These are phyloP conservation scores for Colletotrichum noveboracense DNA, from an alignment of 2,329 filamentous ascomycete species.

Conservation along the genomic window DNA sequence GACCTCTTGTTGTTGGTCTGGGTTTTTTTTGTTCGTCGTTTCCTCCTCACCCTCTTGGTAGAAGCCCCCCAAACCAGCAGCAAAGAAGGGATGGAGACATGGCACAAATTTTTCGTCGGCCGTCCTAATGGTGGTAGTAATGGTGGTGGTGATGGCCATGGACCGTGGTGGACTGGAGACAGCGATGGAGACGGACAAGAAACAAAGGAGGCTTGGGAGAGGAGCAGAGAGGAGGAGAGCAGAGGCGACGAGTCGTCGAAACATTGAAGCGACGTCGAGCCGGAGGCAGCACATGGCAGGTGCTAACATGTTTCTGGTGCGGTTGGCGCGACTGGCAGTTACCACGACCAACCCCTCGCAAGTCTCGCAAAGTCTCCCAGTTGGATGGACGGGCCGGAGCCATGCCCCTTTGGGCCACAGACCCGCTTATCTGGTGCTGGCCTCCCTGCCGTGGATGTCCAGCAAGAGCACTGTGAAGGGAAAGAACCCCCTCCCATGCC, in stretches of 20 bases:
- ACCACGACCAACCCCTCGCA: not conserved
- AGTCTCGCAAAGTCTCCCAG: slow-evolving; percentile 13
- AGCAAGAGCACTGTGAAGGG: not conserved
- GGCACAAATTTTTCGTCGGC: not conserved
- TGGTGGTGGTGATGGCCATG: not conserved
- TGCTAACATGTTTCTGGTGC: not conserved
- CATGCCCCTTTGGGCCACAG: not conserved
- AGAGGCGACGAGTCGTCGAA: not conserved
- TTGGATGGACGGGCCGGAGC: not conserved
- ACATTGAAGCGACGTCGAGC: not conserved
- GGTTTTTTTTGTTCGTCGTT: not conserved
- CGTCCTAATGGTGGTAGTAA: not conserved
- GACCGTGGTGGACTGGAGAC: not conserved
- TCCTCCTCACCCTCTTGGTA: not conserved
- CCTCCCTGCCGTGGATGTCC: not conserved
- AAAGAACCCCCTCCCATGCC: not conserved
- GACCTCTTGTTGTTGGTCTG: not conserved
- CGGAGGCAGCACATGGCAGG: not conserved
- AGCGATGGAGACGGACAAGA: not conserved
- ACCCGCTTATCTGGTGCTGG: not conserved
- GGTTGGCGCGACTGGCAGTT: slow-evolving; percentile 10
- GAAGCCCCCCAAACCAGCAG: not conserved
- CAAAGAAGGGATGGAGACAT: not conserved
- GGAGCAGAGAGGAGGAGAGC: not conserved
- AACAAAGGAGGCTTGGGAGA: slow-evolving; percentile 9